Percentiles rank a stretch among this genome's conserved stretches.
These are phyloP conservation scores for Eutypella sp. DNA, from an alignment of 2,329 filamentous ascomycete species.

Conservation along the genomic window DNA sequence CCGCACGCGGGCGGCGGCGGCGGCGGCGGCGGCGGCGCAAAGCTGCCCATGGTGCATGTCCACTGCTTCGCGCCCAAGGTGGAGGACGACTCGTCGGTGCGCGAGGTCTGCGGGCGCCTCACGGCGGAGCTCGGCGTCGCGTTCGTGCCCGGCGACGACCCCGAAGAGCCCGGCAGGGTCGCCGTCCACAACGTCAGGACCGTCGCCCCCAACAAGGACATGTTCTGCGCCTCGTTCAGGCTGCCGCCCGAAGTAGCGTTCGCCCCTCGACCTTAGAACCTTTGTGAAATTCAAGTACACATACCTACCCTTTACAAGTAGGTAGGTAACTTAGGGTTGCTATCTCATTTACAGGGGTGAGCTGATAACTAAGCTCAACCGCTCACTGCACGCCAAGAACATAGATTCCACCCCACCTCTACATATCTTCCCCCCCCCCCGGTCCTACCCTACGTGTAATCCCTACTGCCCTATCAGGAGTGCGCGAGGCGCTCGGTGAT, in stretches of 20 bases:
- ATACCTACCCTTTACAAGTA: too few relatives aligned
- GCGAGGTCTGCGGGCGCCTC: slow-evolving; percentile 63
- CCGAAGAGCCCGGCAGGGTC: slow-evolving; percentile 43
- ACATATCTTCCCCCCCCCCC: too few relatives aligned
- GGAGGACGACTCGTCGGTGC: slow-evolving; percentile 62
- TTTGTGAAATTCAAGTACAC: too few relatives aligned
- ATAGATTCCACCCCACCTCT: too few relatives aligned
- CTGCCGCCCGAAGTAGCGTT: slow-evolving; percentile 82
- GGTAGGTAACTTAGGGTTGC: neutral
- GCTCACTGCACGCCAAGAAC: neutral
- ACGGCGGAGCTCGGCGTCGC: slow-evolving; percentile 54
- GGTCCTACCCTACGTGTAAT: too few relatives aligned
- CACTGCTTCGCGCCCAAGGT: slow-evolving; percentile 89
- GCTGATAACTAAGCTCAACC: neutral
- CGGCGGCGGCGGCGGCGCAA: too few relatives aligned
- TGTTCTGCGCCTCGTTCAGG: slow-evolving; percentile 94
- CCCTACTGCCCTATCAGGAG: neutral
- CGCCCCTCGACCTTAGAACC: slow-evolving; percentile 28
- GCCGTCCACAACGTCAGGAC: slow-evolving; percentile 70
- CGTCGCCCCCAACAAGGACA: slow-evolving; percentile 88
- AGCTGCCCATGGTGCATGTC: slow-evolving; percentile 81
- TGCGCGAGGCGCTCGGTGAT: neutral
- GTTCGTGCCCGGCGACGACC: slow-evolving; percentile 51
- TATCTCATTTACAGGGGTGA: neutral
- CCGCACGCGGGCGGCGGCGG: slow-evolving; percentile 53